Conservation (phyloP, 2,329 filamentous ascomycete species). For the Pyricularia sp. region DNA sequence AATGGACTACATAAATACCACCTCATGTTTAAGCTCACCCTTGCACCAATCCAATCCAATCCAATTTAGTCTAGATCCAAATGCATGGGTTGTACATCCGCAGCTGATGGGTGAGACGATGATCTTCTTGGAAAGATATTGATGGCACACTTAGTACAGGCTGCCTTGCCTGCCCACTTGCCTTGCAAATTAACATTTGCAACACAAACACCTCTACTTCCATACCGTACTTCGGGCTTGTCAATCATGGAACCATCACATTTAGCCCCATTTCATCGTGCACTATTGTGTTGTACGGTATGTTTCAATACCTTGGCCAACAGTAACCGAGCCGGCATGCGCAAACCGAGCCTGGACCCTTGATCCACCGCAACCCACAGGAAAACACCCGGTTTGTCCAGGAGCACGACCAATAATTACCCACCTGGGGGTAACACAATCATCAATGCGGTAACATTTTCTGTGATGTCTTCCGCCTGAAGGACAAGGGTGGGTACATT, state of each 20-base stretch:
- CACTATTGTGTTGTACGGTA: neutral
- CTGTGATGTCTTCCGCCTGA: neutral
- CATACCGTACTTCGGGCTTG: neutral
- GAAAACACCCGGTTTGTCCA: neutral
- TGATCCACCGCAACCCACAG: neutral
- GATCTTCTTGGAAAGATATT: neutral
- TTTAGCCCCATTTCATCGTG: neutral
- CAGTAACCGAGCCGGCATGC: neutral
- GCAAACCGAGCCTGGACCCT: neutral
- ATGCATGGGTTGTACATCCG: neutral
- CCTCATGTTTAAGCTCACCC: neutral
- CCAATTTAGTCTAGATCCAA: neutral
- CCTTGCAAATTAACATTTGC: neutral
- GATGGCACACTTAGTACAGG: neutral
- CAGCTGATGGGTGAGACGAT: neutral
- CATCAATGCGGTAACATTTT: neutral
- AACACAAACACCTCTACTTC: neutral
- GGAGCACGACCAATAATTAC: neutral
- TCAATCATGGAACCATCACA: neutral
- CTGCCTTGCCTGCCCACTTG: neutral
- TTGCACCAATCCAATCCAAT: neutral
- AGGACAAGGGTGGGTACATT: neutral
- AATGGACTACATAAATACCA: neutral
- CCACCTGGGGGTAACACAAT: neutral
- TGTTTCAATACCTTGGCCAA: neutral